Evolutionary conservation across 129 eudicot species (phyloP).

Genomic region (sunflower (Helianthus annuus)): DNA sequence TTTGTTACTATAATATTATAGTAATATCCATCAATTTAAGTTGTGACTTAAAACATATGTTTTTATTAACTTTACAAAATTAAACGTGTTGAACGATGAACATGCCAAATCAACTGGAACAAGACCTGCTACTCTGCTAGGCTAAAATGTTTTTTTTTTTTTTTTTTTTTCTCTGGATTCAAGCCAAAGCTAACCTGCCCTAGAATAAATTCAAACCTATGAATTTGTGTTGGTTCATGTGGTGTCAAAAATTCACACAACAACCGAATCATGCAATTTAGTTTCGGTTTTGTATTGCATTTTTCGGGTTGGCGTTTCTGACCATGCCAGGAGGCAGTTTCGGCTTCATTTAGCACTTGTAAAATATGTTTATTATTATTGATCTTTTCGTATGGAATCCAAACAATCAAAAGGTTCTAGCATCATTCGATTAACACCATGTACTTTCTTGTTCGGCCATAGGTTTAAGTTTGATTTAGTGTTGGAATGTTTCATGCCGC

Average conservation of each 20-base stretch:
- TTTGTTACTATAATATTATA: too few species aligned
- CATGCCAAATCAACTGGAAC: neutral
- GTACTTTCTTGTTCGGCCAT: neutral
- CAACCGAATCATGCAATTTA: neutral
- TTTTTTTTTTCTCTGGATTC: neutral
- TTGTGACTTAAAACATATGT: neutral
- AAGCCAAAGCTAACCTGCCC: neutral
- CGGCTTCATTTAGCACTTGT: neutral
- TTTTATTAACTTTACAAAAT: neutral
- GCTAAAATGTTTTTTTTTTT: neutral
- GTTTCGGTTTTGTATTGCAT: constrained; percentile 5
- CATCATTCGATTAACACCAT: neutral
- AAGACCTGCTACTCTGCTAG: neutral
- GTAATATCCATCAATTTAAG: neutral
- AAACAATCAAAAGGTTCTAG: neutral
- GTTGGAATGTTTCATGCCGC: neutral
- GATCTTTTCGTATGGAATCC: neutral
- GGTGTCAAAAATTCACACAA: too few species aligned
- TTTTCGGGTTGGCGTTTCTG: constrained; percentile 11
- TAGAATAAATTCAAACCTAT: neutral
- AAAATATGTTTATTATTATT: neutral
- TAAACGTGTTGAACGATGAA: neutral
- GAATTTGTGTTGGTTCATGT: too few species aligned
- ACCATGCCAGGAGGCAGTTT: constrained; percentile 6
- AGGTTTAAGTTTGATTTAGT: neutral